A percentile compares a stretch with the other conserved stretches of the same genome.
Evolutionary conservation across 371 early-diverging fungal species (phyloP).

Genomic region (Rhizomucor miehei): DNA sequence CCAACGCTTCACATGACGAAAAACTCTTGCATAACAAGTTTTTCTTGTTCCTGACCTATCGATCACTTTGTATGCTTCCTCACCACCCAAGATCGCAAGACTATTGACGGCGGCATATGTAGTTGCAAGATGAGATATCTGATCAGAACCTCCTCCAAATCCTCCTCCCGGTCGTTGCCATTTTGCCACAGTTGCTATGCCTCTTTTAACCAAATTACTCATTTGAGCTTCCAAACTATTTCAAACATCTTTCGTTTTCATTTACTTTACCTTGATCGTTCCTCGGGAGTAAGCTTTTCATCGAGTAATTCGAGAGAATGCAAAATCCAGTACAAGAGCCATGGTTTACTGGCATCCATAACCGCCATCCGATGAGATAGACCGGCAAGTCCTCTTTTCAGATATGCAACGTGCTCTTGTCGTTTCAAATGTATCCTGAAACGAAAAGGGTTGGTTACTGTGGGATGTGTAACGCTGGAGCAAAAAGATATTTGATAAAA

Average conservation of each 20-base stretch:
- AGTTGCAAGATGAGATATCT: constrained; percentile 79
- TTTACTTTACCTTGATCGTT: constrained; percentile 45
- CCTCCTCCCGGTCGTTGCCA: constrained; percentile 82
- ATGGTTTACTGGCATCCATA: constrained; percentile 89
- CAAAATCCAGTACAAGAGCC: constrained; percentile 90
- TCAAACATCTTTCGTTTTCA: too few relatives aligned
- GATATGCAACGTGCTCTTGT: constrained; percentile 57
- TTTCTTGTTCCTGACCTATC: constrained; percentile 49
- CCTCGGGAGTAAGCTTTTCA: constrained; percentile 30
- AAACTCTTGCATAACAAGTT: too few relatives aligned
- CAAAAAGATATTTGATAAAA: too few relatives aligned
- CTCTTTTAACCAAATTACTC: constrained; percentile 25
- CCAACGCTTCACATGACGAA: neutral
- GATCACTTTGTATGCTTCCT: constrained; percentile 71
- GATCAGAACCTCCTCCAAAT: constrained; percentile 84
- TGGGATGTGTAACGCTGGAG: too few relatives aligned
- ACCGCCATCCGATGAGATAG: constrained; percentile 62
- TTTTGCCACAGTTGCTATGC: constrained; percentile 58
- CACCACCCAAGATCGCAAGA: constrained; percentile 69
- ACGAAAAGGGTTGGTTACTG: too few relatives aligned
- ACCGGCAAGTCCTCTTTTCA: constrained; percentile 45
- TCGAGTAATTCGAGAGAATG: constrained; percentile 82
- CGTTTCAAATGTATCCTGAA: constrained; percentile 48
- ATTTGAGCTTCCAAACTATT: too few relatives aligned
- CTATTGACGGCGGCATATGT: constrained; percentile 85